A percentile compares a stretch with the other conserved stretches of the same genome.
Conservation (phyloP, 2,329 filamentous ascomycete genomes). For the Calonectria fujianensis region DNA sequence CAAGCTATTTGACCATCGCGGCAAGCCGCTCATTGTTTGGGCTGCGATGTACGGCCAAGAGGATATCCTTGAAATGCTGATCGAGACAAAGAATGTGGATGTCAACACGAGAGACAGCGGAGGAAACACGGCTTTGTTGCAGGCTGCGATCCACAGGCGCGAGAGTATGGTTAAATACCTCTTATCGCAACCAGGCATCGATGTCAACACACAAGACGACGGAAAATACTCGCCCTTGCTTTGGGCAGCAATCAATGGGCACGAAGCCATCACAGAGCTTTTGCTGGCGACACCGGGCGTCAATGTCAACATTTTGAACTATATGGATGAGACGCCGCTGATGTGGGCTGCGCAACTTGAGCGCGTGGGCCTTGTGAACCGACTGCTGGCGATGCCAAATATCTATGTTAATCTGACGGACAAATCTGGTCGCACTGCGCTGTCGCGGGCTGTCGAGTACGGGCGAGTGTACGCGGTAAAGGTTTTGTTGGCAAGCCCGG, state of each 20-base stretch:
- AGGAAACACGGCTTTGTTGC: neutral
- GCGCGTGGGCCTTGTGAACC: neutral
- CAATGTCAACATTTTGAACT: neutral
- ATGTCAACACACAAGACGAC: slow-evolving; percentile 2
- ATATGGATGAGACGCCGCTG: slow-evolving; percentile 12
- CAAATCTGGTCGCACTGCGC: neutral
- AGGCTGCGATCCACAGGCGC: neutral
- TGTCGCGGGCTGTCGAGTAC: neutral
- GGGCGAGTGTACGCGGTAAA: neutral
- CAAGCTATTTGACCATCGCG: neutral
- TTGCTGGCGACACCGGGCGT: neutral
- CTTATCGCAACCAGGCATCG: neutral
- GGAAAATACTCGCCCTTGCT: slow-evolving; percentile 2
- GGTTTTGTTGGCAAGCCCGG: neutral
- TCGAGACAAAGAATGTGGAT: neutral
- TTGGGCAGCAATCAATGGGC: slow-evolving; percentile 3
- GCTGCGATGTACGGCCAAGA: neutral
- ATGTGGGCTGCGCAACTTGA: slow-evolving; percentile 14
- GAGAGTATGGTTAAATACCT: neutral
- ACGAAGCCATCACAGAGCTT: neutral
- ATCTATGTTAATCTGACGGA: neutral
- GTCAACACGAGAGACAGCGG: neutral
- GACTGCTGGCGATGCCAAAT: neutral
- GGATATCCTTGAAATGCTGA: neutral
- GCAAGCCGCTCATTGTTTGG: neutral